These are phyloP conservation scores for Cryptomeria japonica DNA, from an alignment of 75 land plant genomes.

Conservation along the genomic window DNA sequence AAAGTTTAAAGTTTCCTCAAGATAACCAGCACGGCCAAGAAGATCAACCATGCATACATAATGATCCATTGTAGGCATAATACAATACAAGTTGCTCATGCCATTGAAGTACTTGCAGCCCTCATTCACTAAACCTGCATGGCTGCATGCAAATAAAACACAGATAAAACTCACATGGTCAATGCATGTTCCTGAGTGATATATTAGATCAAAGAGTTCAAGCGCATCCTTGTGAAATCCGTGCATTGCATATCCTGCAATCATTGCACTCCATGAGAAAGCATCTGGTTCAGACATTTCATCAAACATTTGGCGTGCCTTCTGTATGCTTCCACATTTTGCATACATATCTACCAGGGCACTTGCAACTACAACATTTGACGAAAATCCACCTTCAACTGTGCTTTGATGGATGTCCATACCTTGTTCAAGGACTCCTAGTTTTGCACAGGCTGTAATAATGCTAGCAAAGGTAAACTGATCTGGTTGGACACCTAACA, in stretches of 20 bases:
- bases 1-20: conserved; percentile 2
- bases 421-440: neutral
- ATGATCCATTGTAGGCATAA: conserved; percentile 22
- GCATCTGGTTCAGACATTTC: neutral
- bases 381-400: conserved; percentile 13
- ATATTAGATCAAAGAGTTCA: neutral
- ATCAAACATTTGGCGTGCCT: conserved; percentile 8
- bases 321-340: conserved; percentile 13
- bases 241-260: conserved; percentile 3
- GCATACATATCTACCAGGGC: conserved; percentile 18
- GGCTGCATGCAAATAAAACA: conserved; percentile 16
- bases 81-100: conserved; percentile 18
- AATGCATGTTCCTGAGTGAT: neutral
- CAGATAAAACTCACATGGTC: neutral
- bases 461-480: neutral
- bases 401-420: conserved; percentile 8
- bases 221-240: neutral
- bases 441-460: neutral
- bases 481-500: conserved; percentile 12
- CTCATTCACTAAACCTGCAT: conserved; percentile 19
- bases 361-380: neutral
- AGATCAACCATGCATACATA: conserved; percentile 17
- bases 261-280: neutral
- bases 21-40: conserved; percentile 15
- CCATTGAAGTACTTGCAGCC: conserved; percentile 13